Base-by-base conservation (phyloP, 1,284 basidiomycete genomes). In the Cutaneotrichosporon daszewskae region DNA sequence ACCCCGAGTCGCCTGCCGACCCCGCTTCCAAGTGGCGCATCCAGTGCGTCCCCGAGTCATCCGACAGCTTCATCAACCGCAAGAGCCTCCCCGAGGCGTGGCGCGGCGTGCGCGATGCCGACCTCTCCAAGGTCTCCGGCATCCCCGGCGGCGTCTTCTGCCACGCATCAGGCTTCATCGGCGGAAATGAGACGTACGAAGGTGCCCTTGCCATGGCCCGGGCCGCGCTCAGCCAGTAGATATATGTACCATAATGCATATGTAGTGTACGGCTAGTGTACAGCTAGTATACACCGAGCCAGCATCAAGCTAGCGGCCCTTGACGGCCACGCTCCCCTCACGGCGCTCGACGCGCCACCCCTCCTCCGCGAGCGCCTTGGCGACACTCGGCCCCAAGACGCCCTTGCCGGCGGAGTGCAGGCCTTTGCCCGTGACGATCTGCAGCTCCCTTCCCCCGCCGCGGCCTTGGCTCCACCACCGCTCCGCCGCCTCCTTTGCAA, bases 161-260 rank as follows among this genome's bases (percentile, higher is more conserved):
- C 22, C 94, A 98, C 72, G 87, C 90, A 1, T 85, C 84, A 47
- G 94, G 94, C 3, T 98, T 98, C 67, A 97, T 92, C 60, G 95
- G 91, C 59, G 89, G 90, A n/a, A 90, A 94, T 69, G 80, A 84
- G 66, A 92, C 90, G 4, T 86, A 81, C 71, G 84, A 88, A 26
- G 94, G 94, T 16, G 88, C 84, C 1, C 69, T 97, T 51, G 72
- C 77, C 57, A 82, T 97, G 73, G 91, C 91, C 1, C 76, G 75
- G 57, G 45, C 47, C 4, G 31, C 51, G 22, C 44, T 53, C 14
- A 14, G 2, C 14, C 22, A 33, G 31, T n/a, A n/a, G n/a, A n/a
- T n/a, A n/a, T n/a, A n/a, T n/a, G n/a, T n/a, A n/a, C n/a, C n/a
- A n/a, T n/a, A n/a, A n/a, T n/a, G n/a, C n/a, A n/a, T n/a, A n/a